phyloP scores from a whole-genome alignment of 2,329 filamentous ascomycete species.

The Trichoderma arundinaceum region DNA sequence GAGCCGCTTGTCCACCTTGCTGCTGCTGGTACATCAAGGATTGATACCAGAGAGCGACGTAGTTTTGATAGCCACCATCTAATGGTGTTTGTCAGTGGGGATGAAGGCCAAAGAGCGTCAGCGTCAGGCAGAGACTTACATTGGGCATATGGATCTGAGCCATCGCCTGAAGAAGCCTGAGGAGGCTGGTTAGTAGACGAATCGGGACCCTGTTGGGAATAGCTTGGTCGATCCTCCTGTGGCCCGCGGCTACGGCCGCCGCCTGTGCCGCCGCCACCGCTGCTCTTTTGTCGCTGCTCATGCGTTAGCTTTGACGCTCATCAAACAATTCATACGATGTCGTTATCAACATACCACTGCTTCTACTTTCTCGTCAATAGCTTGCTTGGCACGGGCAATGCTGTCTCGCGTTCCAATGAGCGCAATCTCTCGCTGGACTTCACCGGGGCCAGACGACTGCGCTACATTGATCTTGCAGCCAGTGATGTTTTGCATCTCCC shows the following conservation, averaged over 20 bases:
- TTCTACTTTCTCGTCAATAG: conserved; percentile 91
- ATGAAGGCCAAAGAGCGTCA: background rate
- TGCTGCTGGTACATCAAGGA: conserved; percentile 59
- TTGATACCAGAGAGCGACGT: conserved; percentile 81
- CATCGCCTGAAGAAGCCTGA: conserved; percentile 55
- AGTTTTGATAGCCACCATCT: conserved; percentile 83
- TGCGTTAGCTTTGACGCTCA: conserved; percentile 40
- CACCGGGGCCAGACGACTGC: conserved; percentile 75
- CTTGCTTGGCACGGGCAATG: conserved; percentile 79
- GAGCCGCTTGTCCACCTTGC: conserved; percentile 47
- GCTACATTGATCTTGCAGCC: conserved; percentile 96
- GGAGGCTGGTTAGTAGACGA: conserved; percentile 51
- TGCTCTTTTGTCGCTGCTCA: conserved; percentile 60
- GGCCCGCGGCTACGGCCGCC: conserved; percentile 50
- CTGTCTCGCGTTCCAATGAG: conserved; percentile 78
- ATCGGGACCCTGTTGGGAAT: conserved; percentile 55
- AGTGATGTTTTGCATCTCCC: conserved; percentile 86
- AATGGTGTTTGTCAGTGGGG: background rate
- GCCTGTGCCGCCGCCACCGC: conserved; percentile 52
- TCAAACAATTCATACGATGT: background rate
- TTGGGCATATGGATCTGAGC: conserved; percentile 74
- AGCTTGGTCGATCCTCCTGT: conserved; percentile 54
- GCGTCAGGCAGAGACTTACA: conserved; percentile 58
- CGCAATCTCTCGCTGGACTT: conserved; percentile 84
- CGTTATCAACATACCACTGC: conserved; percentile 69